phyloP scores from a whole-genome alignment of 1,139 yeast genomes.

The Lodderomyces elongisporus region DNA sequence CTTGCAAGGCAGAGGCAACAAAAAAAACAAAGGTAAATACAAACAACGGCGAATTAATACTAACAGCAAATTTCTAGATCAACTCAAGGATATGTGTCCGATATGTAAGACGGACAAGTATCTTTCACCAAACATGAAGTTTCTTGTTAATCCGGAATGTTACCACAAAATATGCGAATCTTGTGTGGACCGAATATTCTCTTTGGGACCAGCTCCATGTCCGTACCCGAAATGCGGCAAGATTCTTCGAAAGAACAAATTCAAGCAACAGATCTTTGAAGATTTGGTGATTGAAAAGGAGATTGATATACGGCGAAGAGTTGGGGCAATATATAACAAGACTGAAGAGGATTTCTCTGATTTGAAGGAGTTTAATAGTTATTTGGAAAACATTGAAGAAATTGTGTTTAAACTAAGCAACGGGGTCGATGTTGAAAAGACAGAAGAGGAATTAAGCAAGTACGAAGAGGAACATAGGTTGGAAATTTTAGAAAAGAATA shows the following conservation, averaged over 20 bases:
- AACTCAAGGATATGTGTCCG: constrained; percentile 83
- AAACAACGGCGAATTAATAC: too few relatives aligned
- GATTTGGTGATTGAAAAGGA: constrained; percentile 87
- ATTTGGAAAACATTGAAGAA: constrained; percentile 79
- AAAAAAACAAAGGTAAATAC: too few relatives aligned
- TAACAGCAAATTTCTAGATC: constrained; percentile 14
- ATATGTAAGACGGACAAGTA: constrained; percentile 95
- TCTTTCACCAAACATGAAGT: constrained; percentile 87
- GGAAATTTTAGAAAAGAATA: constrained; percentile 58
- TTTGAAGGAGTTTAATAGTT: constrained; percentile 61
- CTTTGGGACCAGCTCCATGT: constrained; percentile 94
- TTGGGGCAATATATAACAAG: constrained; percentile 73
- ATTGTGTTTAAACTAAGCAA: constrained; percentile 73
- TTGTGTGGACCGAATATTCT: constrained; percentile 90
- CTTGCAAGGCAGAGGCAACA: too few relatives aligned
- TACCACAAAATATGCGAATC: constrained; percentile 96
- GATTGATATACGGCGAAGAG: constrained; percentile 81
- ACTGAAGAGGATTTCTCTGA: constrained; percentile 66
- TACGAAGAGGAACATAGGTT: constrained; percentile 77
- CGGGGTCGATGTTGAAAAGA: constrained; percentile 63
- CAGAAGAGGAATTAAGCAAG: constrained; percentile 61
- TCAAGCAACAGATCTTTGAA: constrained; percentile 88
- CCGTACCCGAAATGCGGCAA: constrained; percentile 92
- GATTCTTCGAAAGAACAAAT: constrained; percentile 79
- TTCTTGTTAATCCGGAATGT: constrained; percentile 93